These are phyloP conservation scores for Herpotrichia juniperi DNA, from an alignment of 2,329 filamentous ascomycete genomes.

Conservation along the genomic window DNA sequence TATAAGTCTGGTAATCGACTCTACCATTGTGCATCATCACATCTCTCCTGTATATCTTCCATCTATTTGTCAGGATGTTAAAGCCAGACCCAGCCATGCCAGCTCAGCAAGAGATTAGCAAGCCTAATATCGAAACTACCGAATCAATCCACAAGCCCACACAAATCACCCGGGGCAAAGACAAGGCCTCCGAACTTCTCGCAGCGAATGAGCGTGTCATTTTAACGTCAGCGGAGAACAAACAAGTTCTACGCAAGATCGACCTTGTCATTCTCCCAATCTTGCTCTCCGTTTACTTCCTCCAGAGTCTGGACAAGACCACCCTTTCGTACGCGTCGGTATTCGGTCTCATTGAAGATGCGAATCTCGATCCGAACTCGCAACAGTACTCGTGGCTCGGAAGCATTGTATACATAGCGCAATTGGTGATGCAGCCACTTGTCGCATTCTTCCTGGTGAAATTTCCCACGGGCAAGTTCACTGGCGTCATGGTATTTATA, in stretches of 20 bases:
- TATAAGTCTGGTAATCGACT: too few relatives aligned
- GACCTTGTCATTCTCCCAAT: constrained; percentile 60
- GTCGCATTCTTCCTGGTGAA: constrained; percentile 64
- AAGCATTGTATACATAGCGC: constrained; percentile 60
- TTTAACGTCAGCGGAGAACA: constrained; percentile 60
- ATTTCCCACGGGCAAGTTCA: constrained; percentile 66
- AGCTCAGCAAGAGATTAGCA: constrained; percentile 20
- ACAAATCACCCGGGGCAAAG: constrained; percentile 29
- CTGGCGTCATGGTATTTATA: constrained; percentile 57
- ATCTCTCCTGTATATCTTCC: neutral
- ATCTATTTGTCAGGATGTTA: neutral
- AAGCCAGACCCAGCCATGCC: neutral
- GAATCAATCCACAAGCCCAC: constrained; percentile 34
- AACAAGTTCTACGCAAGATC: constrained; percentile 57
- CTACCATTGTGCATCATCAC: too few relatives aligned
- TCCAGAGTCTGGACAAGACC: constrained; percentile 68
- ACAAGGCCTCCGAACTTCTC: constrained; percentile 59
- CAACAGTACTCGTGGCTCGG: constrained; percentile 62
- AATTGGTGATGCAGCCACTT: constrained; percentile 60
- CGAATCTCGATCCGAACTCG: constrained; percentile 56
- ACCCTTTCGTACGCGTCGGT: constrained; percentile 67
- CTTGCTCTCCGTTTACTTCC: constrained; percentile 66
- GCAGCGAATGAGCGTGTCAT: constrained; percentile 53
- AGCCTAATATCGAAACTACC: constrained; percentile 28
- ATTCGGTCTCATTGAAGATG: constrained; percentile 66